These are phyloP conservation scores for Hymenoscyphus albidus DNA, from an alignment of 2,329 filamentous ascomycete species.

Conservation along the genomic window DNA sequence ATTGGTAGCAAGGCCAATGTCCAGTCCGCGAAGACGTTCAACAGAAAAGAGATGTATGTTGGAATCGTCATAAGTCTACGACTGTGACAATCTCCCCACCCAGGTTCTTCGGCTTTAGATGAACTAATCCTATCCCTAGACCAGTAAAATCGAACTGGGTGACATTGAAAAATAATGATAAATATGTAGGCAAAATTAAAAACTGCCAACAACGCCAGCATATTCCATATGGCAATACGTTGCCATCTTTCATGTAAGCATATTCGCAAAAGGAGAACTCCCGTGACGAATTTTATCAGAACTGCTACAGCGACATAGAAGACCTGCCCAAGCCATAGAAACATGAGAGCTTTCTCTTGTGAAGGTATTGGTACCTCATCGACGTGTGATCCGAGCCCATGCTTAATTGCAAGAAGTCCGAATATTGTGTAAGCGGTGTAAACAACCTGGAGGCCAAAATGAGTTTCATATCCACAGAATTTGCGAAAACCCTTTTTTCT, in stretches of 20 bases:
- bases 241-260: conserved; percentile 32
- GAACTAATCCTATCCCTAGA: conserved; percentile 23
- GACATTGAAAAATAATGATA: conserved; percentile 37
- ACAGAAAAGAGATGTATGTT: conserved; percentile 37
- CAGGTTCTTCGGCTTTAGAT: conserved; percentile 9
- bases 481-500: too few species aligned
- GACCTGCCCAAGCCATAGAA: conserved; percentile 34
- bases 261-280: conserved; percentile 33
- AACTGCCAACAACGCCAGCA: conserved; percentile 32
- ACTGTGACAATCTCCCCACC: conserved; percentile 32
- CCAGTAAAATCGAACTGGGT: conserved; percentile 37
- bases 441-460: background rate
- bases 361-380: conserved; percentile 11
- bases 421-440: conserved; percentile 18
- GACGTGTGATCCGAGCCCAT: conserved; percentile 21
- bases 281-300: conserved; percentile 36
- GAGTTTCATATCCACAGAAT: background rate
- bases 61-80: conserved; percentile 28
- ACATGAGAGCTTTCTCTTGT: conserved; percentile 15
- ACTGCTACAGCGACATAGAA: conserved; percentile 36
- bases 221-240: conserved; percentile 32
- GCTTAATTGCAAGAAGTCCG: conserved; percentile 13
- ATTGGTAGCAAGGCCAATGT: conserved; percentile 38
- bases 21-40: conserved; percentile 40
- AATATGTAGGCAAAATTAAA: conserved; percentile 37